Evolutionary conservation across 495 filamentous ascomycete genomes (phyloP), one percentile per base, ranked within the genome.

Genomic region (Bombardia bombarda): DNA sequence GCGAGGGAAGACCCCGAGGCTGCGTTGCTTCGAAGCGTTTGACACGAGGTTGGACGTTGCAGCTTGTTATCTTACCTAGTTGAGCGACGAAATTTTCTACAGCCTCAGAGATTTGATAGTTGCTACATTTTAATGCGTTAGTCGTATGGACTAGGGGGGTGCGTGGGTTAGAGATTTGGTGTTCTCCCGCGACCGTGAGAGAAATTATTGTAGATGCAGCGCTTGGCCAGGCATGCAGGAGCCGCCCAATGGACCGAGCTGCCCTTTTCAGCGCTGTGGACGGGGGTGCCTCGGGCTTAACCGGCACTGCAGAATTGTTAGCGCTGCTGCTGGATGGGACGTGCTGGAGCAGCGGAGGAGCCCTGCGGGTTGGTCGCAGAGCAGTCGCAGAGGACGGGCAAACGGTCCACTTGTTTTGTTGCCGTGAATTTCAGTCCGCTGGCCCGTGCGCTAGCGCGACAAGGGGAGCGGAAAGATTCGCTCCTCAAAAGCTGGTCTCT

Each of bases 401-500:
- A 37, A 14, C 20, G 38, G 41, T 40, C 18, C 16, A 14, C 24
- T 35, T 23, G 43, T 42, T 17, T 34, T 17, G 56, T 59, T 59
- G 50, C 56, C 45, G 50, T 42, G 50, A 48, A 50, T 43, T 40
- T 40, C 30, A 14, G 30, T 36, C 31, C 9, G 9, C 25, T 51
- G 57, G 58, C 25, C 48, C 50, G 58, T 61, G 58, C 58, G 7
- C 40, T 47, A 43, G 43, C 45, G 47, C 35, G 53, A 50, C 58
- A 50, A 53, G 58, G 58, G 40, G 37, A 17, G 47, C 58, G 58
- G 58, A 38, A 61, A 59, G 50, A 61, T 41, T 61, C 58, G 58
- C 58, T 59, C 45, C 51, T 56, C 53, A 55, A 61, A 61, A 61
- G 51, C 53, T 54, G 56, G 53, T 42, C 57, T 17, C 45, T 55